Evolutionary conservation across 768 basidiomycete genomes (phyloP).

Genomic region (Naganishia onofrii): DNA sequence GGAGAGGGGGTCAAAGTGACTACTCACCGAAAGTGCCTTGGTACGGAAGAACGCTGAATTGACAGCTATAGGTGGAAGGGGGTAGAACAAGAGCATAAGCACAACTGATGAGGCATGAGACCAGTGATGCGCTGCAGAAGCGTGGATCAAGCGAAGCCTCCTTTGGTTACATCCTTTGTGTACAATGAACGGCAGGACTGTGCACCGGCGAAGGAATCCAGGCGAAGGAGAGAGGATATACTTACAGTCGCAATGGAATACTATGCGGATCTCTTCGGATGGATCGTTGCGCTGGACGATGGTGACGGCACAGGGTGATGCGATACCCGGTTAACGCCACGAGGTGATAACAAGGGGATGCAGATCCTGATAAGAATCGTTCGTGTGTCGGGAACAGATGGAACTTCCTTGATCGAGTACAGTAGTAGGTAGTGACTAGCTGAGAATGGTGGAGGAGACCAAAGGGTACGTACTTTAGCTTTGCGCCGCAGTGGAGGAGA

Average conservation of each 20-base stretch:
- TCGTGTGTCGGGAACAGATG: constrained; percentile 10
- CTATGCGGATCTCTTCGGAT: not conserved
- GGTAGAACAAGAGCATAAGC: not conserved
- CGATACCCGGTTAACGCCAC: constrained; percentile 13
- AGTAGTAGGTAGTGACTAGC: constrained; percentile 9
- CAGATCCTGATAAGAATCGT: constrained; percentile 2
- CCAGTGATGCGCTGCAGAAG: not conserved
- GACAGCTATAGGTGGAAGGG: not conserved
- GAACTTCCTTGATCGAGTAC: constrained; percentile 11
- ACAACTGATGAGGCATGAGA: not conserved
- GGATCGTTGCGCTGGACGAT: not conserved
- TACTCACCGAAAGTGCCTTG: constrained; percentile 3
- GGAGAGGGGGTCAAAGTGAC: not conserved
- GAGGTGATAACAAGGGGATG: constrained; percentile 17
- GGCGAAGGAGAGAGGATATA: not conserved
- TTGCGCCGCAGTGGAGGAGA: constrained; percentile 5
- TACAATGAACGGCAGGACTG: not conserved
- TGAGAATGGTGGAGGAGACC: constrained; percentile 3
- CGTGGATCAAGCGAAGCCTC: not conserved
- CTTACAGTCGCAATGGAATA: not conserved
- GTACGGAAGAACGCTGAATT: not conserved
- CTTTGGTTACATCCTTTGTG: constrained; percentile 9
- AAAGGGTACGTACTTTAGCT: constrained; percentile 23
- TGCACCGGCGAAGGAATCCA: not conserved
- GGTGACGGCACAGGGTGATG: not conserved